These are phyloP conservation scores for Stromatinia cepivora DNA, from an alignment of 2,329 filamentous ascomycete species.

Conservation along the genomic window DNA sequence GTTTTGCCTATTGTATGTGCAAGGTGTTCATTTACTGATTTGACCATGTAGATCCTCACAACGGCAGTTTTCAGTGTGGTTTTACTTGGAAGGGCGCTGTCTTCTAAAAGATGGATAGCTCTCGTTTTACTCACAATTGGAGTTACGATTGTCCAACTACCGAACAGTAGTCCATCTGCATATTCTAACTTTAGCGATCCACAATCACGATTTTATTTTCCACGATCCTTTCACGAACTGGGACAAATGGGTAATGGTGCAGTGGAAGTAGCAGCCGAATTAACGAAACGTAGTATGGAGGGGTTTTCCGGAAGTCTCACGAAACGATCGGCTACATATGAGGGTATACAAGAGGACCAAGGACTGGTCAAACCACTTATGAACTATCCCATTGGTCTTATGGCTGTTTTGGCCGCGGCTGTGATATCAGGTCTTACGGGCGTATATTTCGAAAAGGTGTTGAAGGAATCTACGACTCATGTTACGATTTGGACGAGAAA, in stretches of 20 bases:
- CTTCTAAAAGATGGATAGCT: slow-evolving; percentile 74
- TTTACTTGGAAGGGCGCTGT: slow-evolving; percentile 70
- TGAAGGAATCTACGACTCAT: slow-evolving; percentile 77
- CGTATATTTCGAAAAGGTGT: slow-evolving; percentile 85
- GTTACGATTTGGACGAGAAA: slow-evolving; percentile 92
- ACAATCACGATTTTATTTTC: slow-evolving; percentile 61
- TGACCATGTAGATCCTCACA: slow-evolving; percentile 65
- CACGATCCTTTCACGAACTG: slow-evolving; percentile 75
- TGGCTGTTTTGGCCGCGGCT: slow-evolving; percentile 76
- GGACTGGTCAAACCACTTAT: slow-evolving; percentile 54
- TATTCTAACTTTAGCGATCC: slow-evolving; percentile 64
- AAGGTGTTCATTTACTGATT: slow-evolving; percentile 25
- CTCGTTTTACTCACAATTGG: slow-evolving; percentile 78
- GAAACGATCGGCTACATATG: slow-evolving; percentile 82
- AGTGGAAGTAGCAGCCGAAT: slow-evolving; percentile 51
- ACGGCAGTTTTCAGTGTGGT: slow-evolving; percentile 84
- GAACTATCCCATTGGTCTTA: slow-evolving; percentile 77
- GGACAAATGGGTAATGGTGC: slow-evolving; percentile 60
- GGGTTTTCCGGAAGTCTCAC: slow-evolving; percentile 50
- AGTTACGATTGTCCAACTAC: slow-evolving; percentile 82
- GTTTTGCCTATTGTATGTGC: slow-evolving; percentile 21
- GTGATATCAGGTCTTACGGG: slow-evolving; percentile 81
- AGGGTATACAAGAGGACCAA: slow-evolving; percentile 75
- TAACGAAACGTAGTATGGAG: slow-evolving; percentile 51
- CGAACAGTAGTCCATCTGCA: slow-evolving; percentile 57